Evolutionary conservation across 768 basidiomycete species (phyloP).

Genomic region (Sporobolomyces pararoseus): DNA sequence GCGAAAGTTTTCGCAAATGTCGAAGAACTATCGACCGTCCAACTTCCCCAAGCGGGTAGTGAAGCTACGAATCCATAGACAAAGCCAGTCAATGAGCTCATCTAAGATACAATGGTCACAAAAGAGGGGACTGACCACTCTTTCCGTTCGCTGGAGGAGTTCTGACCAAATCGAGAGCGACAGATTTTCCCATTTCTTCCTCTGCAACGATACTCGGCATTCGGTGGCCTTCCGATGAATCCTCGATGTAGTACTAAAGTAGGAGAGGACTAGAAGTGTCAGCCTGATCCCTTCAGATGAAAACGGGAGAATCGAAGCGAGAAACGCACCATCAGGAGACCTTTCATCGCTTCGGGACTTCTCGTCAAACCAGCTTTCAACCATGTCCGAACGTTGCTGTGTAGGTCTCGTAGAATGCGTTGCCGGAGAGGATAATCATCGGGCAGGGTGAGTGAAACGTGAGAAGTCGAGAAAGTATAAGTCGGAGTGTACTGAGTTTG

Average conservation of each 20-base stretch:
- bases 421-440: conserved; percentile 82
- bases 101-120: no score
- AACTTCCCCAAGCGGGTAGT: conserved; percentile 52
- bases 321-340: conserved; percentile 90
- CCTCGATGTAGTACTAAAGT: conserved; percentile 78
- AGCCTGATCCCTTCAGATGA: no score
- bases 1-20: conserved; percentile 78
- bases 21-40: conserved; percentile 77
- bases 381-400: conserved; percentile 73
- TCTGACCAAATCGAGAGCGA: conserved; percentile 81
- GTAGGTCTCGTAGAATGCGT: conserved; percentile 71
- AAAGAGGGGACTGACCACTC: conserved; percentile 57
- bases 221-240: conserved; percentile 43
- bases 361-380: conserved; percentile 79
- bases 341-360: conserved; percentile 86
- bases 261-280: not conserved
- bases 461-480: conserved; percentile 77
- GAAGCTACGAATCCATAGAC: conserved; percentile 45
- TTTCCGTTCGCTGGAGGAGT: conserved; percentile 73
- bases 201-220: conserved; percentile 60
- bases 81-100: no score
- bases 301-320: no score
- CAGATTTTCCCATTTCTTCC: conserved; percentile 83
- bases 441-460: conserved; percentile 70
- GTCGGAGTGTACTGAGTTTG: conserved; percentile 72